phyloP scores from a whole-genome alignment of 106 monocot genomes.

The Agapanthus africanus region DNA sequence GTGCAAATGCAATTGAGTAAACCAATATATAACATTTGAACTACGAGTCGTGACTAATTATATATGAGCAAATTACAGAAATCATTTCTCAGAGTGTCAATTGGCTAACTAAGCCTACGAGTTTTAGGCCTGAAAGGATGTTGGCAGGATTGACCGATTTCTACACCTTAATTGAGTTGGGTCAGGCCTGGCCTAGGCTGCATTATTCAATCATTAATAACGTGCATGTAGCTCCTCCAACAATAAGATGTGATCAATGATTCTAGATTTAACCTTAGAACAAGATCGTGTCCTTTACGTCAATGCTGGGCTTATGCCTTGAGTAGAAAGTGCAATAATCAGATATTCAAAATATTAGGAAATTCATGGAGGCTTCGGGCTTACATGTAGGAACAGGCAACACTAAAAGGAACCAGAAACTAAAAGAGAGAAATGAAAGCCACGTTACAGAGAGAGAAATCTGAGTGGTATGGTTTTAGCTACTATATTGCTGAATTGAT shows the following conservation, averaged over 20 bases:
- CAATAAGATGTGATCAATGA: background rate
- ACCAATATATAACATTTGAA: background rate
- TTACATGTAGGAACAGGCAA: background rate
- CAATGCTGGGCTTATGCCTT: background rate
- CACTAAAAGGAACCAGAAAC: background rate
- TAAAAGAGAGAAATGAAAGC: background rate
- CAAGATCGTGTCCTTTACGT: background rate
- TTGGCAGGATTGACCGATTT: background rate
- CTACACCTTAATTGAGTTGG: background rate
- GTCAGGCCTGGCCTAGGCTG: background rate
- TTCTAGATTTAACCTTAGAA: background rate
- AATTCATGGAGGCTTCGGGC: background rate
- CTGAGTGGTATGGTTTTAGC: background rate
- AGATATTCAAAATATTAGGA: background rate
- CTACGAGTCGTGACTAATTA: background rate
- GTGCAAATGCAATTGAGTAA: background rate
- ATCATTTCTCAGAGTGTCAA: background rate
- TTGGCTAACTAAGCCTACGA: background rate
- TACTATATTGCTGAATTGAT: background rate
- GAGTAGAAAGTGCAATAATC: background rate
- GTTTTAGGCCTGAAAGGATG: background rate
- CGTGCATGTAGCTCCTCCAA: background rate
- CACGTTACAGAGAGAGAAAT: background rate
- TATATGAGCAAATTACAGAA: background rate
- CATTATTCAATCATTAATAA: background rate